phyloP scores from a whole-genome alignment of 768 basidiomycete genomes.

The Mycena rosella region DNA sequence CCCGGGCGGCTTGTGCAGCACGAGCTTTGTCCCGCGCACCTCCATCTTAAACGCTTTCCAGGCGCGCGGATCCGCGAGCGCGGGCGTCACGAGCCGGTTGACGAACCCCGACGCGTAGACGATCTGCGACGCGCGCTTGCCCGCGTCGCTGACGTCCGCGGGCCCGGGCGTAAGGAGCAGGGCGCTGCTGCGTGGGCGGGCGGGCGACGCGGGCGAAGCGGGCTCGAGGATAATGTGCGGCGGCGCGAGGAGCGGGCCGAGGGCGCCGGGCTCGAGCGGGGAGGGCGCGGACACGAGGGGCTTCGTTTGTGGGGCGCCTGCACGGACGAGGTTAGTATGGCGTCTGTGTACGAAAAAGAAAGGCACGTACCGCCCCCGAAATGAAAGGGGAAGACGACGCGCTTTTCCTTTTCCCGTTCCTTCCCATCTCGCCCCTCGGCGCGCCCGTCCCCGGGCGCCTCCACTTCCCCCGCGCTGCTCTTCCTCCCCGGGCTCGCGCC shows the following conservation, averaged over 20 bases:
- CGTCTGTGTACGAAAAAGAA: background rate
- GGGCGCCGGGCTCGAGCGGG: background rate
- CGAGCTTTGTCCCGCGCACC: conserved; percentile 86
- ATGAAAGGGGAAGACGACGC: conserved; percentile 17
- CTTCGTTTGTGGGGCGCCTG: conserved; percentile 13
- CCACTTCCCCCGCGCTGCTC: conserved; percentile 56
- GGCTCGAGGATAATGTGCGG: conserved; percentile 34
- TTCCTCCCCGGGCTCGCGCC: conserved; percentile 68
- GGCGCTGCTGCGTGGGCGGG: conserved; percentile 46
- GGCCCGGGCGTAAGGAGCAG: conserved; percentile 43
- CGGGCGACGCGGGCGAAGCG: conserved; percentile 15
- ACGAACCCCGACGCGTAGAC: conserved; percentile 82
- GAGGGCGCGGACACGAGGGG: conserved; percentile 1
- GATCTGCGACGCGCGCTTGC: conserved; percentile 82
- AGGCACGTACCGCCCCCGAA: conserved; percentile 25
- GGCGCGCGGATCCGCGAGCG: conserved; percentile 64
- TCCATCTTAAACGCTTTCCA: conserved; percentile 93
- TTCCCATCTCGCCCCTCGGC: conserved; percentile 44
- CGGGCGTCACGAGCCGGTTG: conserved; percentile 69
- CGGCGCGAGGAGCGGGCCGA: conserved; percentile 23
- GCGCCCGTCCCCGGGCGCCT: conserved; percentile 50
- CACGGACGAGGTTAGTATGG: background rate
- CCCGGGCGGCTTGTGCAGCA: conserved; percentile 87
- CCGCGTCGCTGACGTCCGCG: conserved; percentile 56
- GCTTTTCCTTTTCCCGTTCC: conserved; percentile 23